Evolutionary conservation across 1,284 basidiomycete genomes (phyloP), one percentile per base, ranked within the genome.

Genomic region (Gymnopus androsaceus): DNA sequence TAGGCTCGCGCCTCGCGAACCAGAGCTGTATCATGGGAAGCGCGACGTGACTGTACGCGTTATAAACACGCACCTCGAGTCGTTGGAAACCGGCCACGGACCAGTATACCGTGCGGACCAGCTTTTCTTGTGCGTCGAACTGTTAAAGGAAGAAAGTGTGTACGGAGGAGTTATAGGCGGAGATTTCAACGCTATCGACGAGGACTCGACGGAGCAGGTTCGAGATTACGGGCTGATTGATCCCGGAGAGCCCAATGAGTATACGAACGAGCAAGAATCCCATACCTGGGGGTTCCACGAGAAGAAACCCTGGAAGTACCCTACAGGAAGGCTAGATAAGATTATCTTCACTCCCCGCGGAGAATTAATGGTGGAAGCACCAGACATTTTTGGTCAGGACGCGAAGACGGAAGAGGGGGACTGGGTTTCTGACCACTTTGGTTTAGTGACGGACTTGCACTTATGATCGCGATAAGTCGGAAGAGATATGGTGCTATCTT

Each of bases 31-130:
- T n/a, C 59, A 69, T 21, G 64, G 66, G 45, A 64, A 69, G 33
- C 65, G 73, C 44, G 75, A 74, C 40, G 73, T 75, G 50, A 71
- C 75, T 28, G 54, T 88, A 59, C 76, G 86, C 28, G 68, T 90
- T 41, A 79, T 81, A 17, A 90, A 88, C 66, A 87, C 86, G 19
- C 87, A 90, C 64, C 72, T 90, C 49, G 87, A 90, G 69, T 86
- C 85, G 19, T 64, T 85, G 41, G 71, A 73, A 0, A 19, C 42
- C 0, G 84, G 34, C 7, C 7, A 31, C 14, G 34, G 84, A 0
- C 69, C 69, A 19, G 47, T 60, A 14, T 69, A 69, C 30, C 75
- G 87, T 23, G 79, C 78, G 8, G 66, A 66, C 45, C 87, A 90
- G 69, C 61, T 90, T 59, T 65, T 69, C 30, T 40, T 75, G 84